These are phyloP conservation scores for Trypethelium eluteriae DNA, from an alignment of 495 filamentous ascomycete genomes.

Conservation along the genomic window DNA sequence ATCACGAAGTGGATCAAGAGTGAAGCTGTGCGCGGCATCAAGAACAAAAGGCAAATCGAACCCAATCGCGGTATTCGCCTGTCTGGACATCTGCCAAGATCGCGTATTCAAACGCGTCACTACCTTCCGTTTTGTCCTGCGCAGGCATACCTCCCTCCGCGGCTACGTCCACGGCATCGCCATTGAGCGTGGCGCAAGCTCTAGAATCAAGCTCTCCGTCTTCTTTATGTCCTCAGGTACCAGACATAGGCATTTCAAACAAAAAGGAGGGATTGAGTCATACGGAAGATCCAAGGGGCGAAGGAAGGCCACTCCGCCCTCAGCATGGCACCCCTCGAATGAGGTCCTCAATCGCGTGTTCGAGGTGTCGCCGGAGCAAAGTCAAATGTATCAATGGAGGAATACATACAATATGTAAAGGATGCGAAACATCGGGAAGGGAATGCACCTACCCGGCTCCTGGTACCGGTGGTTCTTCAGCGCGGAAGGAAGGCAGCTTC, in stretches of 20 bases:
- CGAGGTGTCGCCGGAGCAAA: slow-evolving; percentile 70
- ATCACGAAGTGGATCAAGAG: no score
- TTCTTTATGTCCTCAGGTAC: background rate
- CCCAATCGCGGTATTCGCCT: no score
- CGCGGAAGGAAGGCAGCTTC: slow-evolving; percentile 24
- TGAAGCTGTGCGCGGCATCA: no score
- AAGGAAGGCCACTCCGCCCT: background rate
- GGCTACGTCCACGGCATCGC: no score
- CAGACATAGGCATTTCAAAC: background rate
- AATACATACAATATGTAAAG: slow-evolving; percentile 64
- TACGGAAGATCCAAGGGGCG: background rate
- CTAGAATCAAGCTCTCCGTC: background rate
- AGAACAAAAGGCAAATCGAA: no score
- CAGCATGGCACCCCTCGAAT: slow-evolving; percentile 36
- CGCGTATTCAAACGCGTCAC: no score
- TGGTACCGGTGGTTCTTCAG: slow-evolving; percentile 41
- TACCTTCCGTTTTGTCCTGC: no score
- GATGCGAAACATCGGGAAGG: slow-evolving; percentile 66
- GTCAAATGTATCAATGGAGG: slow-evolving; percentile 79
- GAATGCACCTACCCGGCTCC: slow-evolving; percentile 69
- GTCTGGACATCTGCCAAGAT: no score
- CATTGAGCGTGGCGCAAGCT: background rate
- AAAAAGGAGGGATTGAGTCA: background rate
- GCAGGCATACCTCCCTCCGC: no score
- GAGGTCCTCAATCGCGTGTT: slow-evolving; percentile 75